Base-by-base conservation (phyloP, 768 basidiomycete genomes). In the Lactarius hengduanensis region DNA sequence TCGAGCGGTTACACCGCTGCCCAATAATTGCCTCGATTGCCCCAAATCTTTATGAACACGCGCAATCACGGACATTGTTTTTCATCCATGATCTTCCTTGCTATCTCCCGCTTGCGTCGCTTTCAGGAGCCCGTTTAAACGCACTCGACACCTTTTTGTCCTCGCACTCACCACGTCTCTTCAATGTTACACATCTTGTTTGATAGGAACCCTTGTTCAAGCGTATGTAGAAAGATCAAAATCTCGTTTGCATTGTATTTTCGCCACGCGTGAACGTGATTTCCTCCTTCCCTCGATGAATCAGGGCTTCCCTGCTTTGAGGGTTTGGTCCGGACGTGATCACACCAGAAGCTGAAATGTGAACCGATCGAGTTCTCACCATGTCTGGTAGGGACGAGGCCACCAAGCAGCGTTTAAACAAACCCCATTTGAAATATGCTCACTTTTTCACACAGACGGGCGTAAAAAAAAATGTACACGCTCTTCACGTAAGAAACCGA, bases 141-240 rank as follows among this genome's bases (percentile, higher is more conserved):
- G 22, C 53, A 34, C 57, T 66, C 57, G 57, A 58, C 61, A 58
- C 22, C 22, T 40, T 58, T 58, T 59, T 50, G 57, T 66, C 62
- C 32, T 43, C 61, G 36, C 66, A 67, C 45, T 38, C 34, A 45
- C 57, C 66, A 59, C 58, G 50, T 63, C 62, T 54, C 22, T 41
- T 56, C 53, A 63, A 45, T 54, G 53, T 63, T 56, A 22, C 57
- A 43, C 36, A 45, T 66, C 38, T 22, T 38, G 65, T 67, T 47
- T 59, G 57, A 68, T 59, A 55, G 57, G 57, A 62, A 67, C 55
- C 40, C 15, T 59, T 61, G 53, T 59, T 54, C 65, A 67, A 67
- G 38, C 67, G 55, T 61, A 55, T 67, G 53, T 69, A 69, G 60
- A 69, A 67, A 62, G 57, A 47, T 62, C 38, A 58, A 67, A 59